Percentiles rank a stretch among this genome's conserved stretches.
Conservation (phyloP, 1,284 basidiomycete genomes). For the Apiotrichum laibachii region DNA sequence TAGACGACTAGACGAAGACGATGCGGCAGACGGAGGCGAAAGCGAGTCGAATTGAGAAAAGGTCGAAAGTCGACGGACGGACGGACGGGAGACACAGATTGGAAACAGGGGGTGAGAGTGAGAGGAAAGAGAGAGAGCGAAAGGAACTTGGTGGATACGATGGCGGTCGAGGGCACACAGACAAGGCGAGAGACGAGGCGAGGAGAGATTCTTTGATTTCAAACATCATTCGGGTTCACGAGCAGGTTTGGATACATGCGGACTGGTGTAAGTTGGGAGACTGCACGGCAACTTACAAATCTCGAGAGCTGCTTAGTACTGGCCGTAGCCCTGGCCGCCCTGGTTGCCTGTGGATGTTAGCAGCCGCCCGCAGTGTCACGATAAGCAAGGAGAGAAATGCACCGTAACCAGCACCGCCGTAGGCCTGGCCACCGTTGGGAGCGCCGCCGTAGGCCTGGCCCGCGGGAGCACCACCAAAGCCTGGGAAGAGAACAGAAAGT, state of each 20-base stretch:
- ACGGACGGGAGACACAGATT: conserved; percentile 3
- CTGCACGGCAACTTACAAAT: neutral
- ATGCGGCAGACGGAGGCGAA: conserved; percentile 1
- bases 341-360: conserved; percentile 22
- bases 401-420: conserved; percentile 29
- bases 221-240: conserved; percentile 6
- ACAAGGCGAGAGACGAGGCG: conserved; percentile 8
- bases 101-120: conserved; percentile 1
- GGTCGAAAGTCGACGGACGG: conserved; percentile 4
- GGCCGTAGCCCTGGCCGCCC: conserved; percentile 39
- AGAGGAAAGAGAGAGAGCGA: neutral
- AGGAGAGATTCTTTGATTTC: conserved; percentile 5
- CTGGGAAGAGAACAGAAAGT: neutral
- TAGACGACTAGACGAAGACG: conserved; percentile 4
- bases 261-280: neutral
- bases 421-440: conserved; percentile 15
- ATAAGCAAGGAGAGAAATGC: conserved; percentile 5
- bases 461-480: conserved; percentile 17
- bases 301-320: conserved; percentile 30
- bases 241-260: conserved; percentile 13
- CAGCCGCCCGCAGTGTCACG: neutral
- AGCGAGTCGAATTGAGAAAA: conserved; percentile 7
- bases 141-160: conserved; percentile 5
- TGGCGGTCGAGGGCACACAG: conserved; percentile 8
- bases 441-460: conserved; percentile 8